phyloP scores from a whole-genome alignment of 768 basidiomycete species.

The Phlegmacium glaucopus region DNA sequence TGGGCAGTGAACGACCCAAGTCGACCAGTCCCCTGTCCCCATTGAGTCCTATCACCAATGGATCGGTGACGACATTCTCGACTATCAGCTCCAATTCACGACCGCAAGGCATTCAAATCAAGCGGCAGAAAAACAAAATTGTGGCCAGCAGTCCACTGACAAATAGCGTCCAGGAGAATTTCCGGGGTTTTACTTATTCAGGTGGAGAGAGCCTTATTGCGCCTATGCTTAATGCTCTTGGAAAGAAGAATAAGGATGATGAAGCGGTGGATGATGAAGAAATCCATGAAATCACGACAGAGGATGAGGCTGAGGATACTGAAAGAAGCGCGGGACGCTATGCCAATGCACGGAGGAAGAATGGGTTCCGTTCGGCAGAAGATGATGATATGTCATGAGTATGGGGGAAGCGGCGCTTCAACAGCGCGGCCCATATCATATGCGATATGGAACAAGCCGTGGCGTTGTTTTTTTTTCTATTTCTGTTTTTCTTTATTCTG shows the following conservation, averaged over 20 bases:
- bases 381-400: slow-evolving; percentile 36
- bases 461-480: slow-evolving; percentile 3
- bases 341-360: slow-evolving; percentile 52
- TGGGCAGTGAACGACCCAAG: slow-evolving; percentile 53
- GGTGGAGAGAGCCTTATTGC: slow-evolving; percentile 65
- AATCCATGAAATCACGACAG: slow-evolving; percentile 48
- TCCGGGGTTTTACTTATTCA: slow-evolving; percentile 89
- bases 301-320: slow-evolving; percentile 76
- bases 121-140: slow-evolving; percentile 39
- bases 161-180: slow-evolving; percentile 93
- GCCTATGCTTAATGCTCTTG: slow-evolving; percentile 31
- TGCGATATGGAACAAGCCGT: not conserved
- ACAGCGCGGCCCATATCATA: too few relatives aligned
- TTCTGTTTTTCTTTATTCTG: slow-evolving; percentile 4
- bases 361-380: slow-evolving; percentile 38
- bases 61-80: slow-evolving; percentile 6
- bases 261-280: slow-evolving; percentile 52
- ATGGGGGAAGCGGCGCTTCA: too few relatives aligned
- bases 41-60: slow-evolving; percentile 17
- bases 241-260: slow-evolving; percentile 51
- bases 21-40: slow-evolving; percentile 13
- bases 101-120: slow-evolving; percentile 51
- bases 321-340: slow-evolving; percentile 66
- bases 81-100: not conserved
- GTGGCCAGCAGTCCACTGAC: slow-evolving; percentile 70